Evolutionary conservation across 345 rosid species (phyloP).

Genomic region (Dipteronia dyeriana): DNA sequence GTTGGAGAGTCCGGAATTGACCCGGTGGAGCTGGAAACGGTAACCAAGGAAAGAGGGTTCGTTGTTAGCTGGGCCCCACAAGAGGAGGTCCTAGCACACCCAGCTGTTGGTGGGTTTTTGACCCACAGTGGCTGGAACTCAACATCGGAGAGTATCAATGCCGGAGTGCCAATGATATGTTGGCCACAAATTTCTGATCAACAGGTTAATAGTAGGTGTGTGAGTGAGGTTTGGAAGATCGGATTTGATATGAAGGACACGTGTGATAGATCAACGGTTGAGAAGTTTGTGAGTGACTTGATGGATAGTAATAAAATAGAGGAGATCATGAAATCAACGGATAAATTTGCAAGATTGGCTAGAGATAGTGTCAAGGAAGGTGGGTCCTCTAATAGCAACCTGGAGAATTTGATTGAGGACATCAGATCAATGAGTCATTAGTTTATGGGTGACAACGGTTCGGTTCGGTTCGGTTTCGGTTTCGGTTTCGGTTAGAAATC

Average conservation of each 20-base stretch:
- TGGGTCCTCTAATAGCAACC: constrained; percentile 43
- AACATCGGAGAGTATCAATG: constrained; percentile 31
- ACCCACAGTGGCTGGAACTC: constrained; percentile 35
- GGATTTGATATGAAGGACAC: constrained; percentile 70
- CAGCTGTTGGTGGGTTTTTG: constrained; percentile 44
- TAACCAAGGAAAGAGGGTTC: constrained; percentile 8
- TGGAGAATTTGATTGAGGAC: constrained; percentile 46
- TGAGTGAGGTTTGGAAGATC: constrained; percentile 34
- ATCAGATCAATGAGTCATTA: constrained; percentile 32
- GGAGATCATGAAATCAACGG: constrained; percentile 26
- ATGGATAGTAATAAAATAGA: constrained; percentile 37
- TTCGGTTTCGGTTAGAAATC: too few relatives aligned
- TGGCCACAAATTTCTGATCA: constrained; percentile 41
- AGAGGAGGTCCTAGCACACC: constrained; percentile 28
- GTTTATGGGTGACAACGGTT: too few relatives aligned
- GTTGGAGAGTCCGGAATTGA: not conserved
- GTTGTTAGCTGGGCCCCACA: constrained; percentile 33
- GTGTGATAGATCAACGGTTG: constrained; percentile 48
- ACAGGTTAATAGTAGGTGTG: constrained; percentile 35
- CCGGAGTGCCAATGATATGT: constrained; percentile 44
- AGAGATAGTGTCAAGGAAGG: constrained; percentile 29
- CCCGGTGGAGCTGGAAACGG: not conserved
- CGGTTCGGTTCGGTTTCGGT: too few relatives aligned
- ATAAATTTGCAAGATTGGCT: constrained; percentile 32
- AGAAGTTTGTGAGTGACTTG: constrained; percentile 51